Conservation (phyloP, 345 rosid species). For the Ailanthus altissimus region DNA sequence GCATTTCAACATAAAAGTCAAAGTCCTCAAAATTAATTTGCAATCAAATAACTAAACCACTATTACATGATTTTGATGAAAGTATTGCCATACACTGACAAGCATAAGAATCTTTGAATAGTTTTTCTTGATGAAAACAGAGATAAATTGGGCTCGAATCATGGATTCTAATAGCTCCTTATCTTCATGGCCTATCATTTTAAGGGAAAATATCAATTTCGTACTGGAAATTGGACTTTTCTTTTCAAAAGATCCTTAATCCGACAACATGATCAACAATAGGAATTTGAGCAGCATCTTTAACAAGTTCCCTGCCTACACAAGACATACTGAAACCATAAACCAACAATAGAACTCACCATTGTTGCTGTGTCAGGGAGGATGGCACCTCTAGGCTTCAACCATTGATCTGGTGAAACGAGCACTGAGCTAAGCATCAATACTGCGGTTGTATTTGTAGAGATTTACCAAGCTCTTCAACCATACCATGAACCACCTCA, state of each 20-base stretch:
- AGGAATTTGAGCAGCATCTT: slow-evolving; percentile 69
- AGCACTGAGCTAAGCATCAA: slow-evolving; percentile 96
- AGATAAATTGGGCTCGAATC: background rate
- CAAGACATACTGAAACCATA: slow-evolving; percentile 71
- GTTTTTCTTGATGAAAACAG: background rate
- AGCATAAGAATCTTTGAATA: background rate
- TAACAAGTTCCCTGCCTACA: slow-evolving; percentile 70
- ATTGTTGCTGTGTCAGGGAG: slow-evolving; percentile 96
- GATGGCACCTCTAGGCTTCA: slow-evolving; percentile 98
- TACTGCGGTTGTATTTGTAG: slow-evolving; percentile 61
- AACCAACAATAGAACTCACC: slow-evolving; percentile 53
- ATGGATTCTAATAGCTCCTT: background rate
- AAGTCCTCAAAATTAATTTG: slow-evolving; percentile 24
- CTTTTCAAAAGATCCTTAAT: background rate
- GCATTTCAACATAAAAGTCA: background rate
- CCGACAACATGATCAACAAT: slow-evolving; percentile 60
- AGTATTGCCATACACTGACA: background rate
- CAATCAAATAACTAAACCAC: background rate
- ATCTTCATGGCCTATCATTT: background rate
- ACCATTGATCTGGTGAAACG: slow-evolving; percentile 89
- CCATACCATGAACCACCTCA: slow-evolving; percentile 87
- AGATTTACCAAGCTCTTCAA: slow-evolving; percentile 67
- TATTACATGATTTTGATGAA: background rate
- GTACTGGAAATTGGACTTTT: background rate
- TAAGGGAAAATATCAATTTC: background rate